phyloP scores from a whole-genome alignment of 768 basidiomycete genomes.

The Leccinum olivaceopallidum region DNA sequence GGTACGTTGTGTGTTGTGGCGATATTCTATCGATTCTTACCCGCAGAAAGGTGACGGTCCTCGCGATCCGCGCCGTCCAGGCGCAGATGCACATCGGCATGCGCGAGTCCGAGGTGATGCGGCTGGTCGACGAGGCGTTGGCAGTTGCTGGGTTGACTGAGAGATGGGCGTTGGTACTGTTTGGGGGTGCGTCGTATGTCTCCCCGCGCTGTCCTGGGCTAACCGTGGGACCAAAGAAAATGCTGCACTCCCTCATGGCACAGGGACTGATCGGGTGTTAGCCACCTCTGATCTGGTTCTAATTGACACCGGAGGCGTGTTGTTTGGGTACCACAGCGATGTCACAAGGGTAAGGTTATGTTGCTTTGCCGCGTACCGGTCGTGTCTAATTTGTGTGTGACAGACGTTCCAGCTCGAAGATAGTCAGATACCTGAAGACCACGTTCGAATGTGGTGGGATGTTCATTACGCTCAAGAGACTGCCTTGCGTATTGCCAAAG shows the following conservation, averaged over 20 bases:
- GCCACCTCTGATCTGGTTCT: constrained; percentile 62
- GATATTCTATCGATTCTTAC: neutral
- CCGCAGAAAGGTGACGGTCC: constrained; percentile 65
- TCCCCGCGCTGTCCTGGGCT: neutral
- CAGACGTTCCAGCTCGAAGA: constrained; percentile 67
- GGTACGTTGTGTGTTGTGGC: constrained; percentile 38
- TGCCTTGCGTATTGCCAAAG: constrained; percentile 49
- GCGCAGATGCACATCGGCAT: constrained; percentile 67
- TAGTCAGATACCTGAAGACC: constrained; percentile 52
- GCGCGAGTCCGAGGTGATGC: constrained; percentile 66
- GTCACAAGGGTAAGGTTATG: constrained; percentile 63
- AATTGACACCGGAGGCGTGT: constrained; percentile 69
- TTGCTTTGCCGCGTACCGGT: neutral
- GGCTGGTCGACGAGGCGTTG: constrained; percentile 59
- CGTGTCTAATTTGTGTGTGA: neutral
- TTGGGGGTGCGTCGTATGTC: constrained; percentile 59
- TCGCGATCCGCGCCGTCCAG: constrained; percentile 69
- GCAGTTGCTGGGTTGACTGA: constrained; percentile 56
- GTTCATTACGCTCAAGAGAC: constrained; percentile 64
- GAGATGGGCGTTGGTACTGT: constrained; percentile 66
- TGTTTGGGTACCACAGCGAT: constrained; percentile 78
- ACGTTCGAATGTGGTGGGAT: constrained; percentile 60
- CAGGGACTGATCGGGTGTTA: constrained; percentile 66
- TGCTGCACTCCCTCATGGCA: constrained; percentile 84
- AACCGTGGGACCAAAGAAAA: constrained; percentile 52